These are phyloP conservation scores for Barnettozyma vustinii DNA, from an alignment of 805 yeast species.

Conservation along the genomic window DNA sequence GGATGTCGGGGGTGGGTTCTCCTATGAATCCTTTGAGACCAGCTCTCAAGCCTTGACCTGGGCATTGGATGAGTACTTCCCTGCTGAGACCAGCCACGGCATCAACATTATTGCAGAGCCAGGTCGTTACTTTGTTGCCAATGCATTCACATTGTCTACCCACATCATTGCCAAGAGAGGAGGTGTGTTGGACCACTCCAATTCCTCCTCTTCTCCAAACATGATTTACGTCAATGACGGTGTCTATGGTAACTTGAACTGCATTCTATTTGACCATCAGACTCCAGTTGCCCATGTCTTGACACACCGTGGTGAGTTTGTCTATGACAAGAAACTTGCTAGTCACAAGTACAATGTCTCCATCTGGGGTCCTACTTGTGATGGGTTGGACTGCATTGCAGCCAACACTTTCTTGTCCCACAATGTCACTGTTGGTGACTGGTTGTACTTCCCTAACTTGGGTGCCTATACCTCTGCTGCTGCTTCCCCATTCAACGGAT, in stretches of 20 bases:
- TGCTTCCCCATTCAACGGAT: constrained; percentile 90
- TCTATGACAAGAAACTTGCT: constrained; percentile 28
- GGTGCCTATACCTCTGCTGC: constrained; percentile 96
- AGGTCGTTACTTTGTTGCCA: constrained; percentile 83
- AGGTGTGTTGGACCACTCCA: constrained; percentile 27
- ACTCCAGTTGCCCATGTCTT: constrained; percentile 65
- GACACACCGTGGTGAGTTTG: constrained; percentile 44
- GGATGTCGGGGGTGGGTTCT: constrained; percentile 95
- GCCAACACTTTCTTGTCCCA: constrained; percentile 45
- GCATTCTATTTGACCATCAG: constrained; percentile 90
- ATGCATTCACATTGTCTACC: constrained; percentile 79
- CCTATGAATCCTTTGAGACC: constrained; percentile 51
- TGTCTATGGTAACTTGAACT: constrained; percentile 91
- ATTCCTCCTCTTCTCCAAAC: constrained; percentile 32
- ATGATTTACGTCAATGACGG: constrained; percentile 94
- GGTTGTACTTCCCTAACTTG: constrained; percentile 76
- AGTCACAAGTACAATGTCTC: constrained; percentile 41
- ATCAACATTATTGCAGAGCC: constrained; percentile 80
- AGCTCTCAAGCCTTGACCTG: constrained; percentile 52
- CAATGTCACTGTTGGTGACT: constrained; percentile 77
- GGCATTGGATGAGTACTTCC: constrained; percentile 57
- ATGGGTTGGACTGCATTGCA: constrained; percentile 84
- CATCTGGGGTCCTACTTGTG: constrained; percentile 99
- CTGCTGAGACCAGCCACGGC: constrained; percentile 28
- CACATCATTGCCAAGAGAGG: constrained; percentile 82